phyloP scores from a whole-genome alignment of 306 rosid species.

The Herpetospermum pedunculosum region DNA sequence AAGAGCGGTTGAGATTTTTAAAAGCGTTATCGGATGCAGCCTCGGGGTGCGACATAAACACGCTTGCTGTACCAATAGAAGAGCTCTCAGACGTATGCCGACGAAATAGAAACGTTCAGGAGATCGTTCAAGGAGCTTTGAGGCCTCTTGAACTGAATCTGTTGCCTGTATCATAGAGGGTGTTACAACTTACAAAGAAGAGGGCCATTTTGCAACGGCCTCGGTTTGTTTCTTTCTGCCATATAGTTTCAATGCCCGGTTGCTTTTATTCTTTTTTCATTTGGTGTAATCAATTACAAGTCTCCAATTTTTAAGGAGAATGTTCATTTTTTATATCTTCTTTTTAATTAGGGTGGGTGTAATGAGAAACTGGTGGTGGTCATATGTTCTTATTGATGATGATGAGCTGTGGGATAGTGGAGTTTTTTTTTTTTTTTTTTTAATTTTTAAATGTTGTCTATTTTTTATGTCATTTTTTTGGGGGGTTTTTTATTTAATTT shows the following conservation, averaged over 20 bases:
- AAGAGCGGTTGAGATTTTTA: constrained; percentile 72
- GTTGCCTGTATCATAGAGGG: constrained; percentile 47
- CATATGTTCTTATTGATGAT: neutral
- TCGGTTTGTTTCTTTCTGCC: constrained; percentile 25
- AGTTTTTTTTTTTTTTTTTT: constrained; percentile 30
- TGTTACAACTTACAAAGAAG: constrained; percentile 18
- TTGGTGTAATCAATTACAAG: constrained; percentile 14
- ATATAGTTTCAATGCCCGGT: constrained; percentile 17
- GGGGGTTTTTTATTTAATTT: constrained; percentile 24
- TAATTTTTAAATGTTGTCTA: constrained; percentile 8
- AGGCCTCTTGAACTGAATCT: constrained; percentile 79
- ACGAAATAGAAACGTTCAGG: constrained; percentile 83
- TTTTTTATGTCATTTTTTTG: constrained; percentile 12
- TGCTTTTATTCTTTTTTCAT: constrained; percentile 3
- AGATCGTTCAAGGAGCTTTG: constrained; percentile 95
- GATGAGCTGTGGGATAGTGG: constrained; percentile 44
- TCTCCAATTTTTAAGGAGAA: constrained; percentile 97
- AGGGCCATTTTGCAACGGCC: constrained; percentile 80
- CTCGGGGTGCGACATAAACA: constrained; percentile 51
- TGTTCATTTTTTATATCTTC: constrained; percentile 33
- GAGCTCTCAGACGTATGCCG: constrained; percentile 94
- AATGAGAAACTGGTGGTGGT: constrained; percentile 27
- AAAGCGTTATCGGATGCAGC: constrained; percentile 79
- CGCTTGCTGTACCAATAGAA: constrained; percentile 46
- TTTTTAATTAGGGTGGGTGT: constrained; percentile 44